A percentile compares a stretch with the other conserved stretches of the same genome.
Evolutionary conservation across 768 basidiomycete species (phyloP).

Genomic region (Pholiota molesta): DNA sequence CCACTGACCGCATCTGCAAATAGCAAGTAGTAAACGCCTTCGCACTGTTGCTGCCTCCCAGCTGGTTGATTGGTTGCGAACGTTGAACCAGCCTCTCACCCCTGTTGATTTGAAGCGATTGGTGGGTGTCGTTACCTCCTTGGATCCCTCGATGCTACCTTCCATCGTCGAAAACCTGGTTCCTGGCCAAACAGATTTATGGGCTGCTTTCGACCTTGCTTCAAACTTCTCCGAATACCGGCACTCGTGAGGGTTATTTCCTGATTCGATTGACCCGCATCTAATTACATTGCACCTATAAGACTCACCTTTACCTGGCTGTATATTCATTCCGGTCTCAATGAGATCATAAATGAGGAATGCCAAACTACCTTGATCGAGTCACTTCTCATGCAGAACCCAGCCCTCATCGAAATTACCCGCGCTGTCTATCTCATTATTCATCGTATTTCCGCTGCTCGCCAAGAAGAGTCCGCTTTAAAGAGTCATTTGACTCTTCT

Average conservation of each 20-base stretch:
- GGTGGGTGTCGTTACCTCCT: constrained; percentile 36
- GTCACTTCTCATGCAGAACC: constrained; percentile 27
- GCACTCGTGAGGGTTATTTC: constrained; percentile 29
- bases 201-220: constrained; percentile 36
- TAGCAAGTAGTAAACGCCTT: constrained; percentile 40
- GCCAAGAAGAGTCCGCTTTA: constrained; percentile 21
- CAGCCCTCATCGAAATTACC: constrained; percentile 31
- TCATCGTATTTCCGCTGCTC: constrained; percentile 19
- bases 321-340: constrained; percentile 37
- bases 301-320: constrained; percentile 44
- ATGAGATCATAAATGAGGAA: constrained; percentile 27
- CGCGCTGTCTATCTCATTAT: constrained; percentile 20
- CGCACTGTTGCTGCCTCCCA: constrained; percentile 49
- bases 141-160: constrained; percentile 45
- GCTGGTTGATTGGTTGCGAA: constrained; percentile 66
- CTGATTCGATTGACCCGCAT: constrained; percentile 1
- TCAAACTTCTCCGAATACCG: constrained; percentile 29
- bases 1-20: not conserved
- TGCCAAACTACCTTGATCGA: constrained; percentile 39
- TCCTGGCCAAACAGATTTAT: constrained; percentile 45
- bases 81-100: constrained; percentile 39
- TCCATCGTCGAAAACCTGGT: constrained; percentile 46
- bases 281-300: constrained; percentile 1
- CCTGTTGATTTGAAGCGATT: constrained; percentile 44
- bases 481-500: constrained; percentile 41